Evolutionary conservation across 2,329 filamentous ascomycete species (phyloP).

Genomic region (Xylaria hypoxylon): DNA sequence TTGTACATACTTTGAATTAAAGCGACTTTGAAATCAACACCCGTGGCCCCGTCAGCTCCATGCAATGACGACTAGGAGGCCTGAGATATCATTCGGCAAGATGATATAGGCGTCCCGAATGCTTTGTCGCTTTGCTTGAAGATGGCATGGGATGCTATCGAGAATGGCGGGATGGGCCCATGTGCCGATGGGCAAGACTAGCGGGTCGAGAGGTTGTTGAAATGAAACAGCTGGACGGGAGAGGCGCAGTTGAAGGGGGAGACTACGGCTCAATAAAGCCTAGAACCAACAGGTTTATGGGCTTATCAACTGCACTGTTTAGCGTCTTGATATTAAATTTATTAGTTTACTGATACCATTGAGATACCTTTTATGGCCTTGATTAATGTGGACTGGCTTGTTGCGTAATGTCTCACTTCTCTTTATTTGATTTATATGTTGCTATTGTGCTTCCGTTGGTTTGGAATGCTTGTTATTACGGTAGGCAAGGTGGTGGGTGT

Average conservation of each 20-base stretch:
- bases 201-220: neutral
- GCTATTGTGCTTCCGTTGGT: neutral
- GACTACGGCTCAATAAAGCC: neutral
- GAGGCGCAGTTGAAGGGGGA: neutral
- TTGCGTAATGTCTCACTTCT: neutral
- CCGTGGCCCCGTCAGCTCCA: no score
- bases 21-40: constrained; percentile 28
- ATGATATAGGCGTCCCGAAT: neutral
- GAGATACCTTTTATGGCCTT: neutral
- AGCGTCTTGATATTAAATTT: constrained; percentile 1
- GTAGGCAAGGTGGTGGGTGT: no score
- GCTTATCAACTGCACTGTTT: neutral
- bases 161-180: neutral
- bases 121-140: neutral
- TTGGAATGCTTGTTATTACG: no score
- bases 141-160: neutral
- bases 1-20: constrained; percentile 41
- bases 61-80: neutral
- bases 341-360: neutral
- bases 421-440: neutral
- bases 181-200: neutral
- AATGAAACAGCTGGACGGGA: neutral
- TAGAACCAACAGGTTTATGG: constrained; percentile 4
- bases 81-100: neutral
- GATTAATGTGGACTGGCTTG: neutral